These are phyloP conservation scores for Aspergillus biplanus DNA, from an alignment of 495 filamentous ascomycete species.

Conservation along the genomic window DNA sequence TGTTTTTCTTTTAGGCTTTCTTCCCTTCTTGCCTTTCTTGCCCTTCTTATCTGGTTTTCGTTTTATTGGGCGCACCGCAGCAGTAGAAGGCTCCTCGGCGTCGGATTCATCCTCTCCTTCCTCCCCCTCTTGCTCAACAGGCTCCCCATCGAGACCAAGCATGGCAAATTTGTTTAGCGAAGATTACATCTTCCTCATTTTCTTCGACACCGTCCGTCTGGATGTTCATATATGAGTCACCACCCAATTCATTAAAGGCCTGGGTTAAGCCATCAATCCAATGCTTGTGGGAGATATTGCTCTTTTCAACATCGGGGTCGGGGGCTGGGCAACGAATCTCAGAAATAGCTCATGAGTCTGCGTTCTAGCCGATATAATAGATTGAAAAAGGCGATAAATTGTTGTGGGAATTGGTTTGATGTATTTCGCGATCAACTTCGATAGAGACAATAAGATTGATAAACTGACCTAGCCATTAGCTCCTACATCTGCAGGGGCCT, in stretches of 20 bases:
- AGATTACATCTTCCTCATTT: neutral
- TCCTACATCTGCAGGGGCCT: neutral
- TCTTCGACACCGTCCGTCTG: neutral
- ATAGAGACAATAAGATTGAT: conserved; percentile 24
- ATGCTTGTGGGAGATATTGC: neutral
- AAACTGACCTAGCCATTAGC: conserved; percentile 35
- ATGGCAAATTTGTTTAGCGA: neutral
- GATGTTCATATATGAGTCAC: neutral
- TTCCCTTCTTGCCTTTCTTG: neutral
- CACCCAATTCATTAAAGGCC: neutral
- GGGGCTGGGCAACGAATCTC: neutral
- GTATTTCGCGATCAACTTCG: conserved; percentile 17
- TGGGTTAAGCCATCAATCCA: neutral
- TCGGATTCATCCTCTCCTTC: neutral
- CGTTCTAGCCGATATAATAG: neutral
- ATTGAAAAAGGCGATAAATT: neutral
- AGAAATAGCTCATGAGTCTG: neutral
- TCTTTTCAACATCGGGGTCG: neutral
- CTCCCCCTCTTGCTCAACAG: neutral
- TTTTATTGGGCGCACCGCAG: neutral
- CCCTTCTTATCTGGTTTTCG: neutral
- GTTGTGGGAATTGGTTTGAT: neutral
- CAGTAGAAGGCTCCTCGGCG: neutral
- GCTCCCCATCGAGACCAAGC: neutral
- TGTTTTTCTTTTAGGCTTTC: neutral